Evolutionary conservation across 2,329 filamentous ascomycete species (phyloP).

Genomic region (Alternaria viburni): DNA sequence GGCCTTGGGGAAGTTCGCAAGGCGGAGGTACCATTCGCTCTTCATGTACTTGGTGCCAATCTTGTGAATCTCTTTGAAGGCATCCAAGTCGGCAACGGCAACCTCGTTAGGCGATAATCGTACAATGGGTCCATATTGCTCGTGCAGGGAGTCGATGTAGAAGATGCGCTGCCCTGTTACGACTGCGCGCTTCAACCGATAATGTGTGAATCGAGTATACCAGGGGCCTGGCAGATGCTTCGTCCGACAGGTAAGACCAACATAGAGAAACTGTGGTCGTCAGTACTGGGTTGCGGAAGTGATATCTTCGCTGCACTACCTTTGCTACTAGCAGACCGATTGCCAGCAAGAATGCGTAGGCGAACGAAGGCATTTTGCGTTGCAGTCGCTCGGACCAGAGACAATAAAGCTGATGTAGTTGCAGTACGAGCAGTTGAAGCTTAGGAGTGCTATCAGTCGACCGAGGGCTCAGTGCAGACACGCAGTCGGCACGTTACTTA

Average conservation of each 20-base stretch:
- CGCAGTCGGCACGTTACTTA: background rate
- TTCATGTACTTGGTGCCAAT: constrained; percentile 40
- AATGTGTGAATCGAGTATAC: constrained; percentile 43
- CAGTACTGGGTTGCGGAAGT: background rate
- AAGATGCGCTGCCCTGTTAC: constrained; percentile 48
- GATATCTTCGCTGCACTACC: background rate
- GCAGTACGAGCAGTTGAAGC: background rate
- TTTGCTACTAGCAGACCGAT: constrained; percentile 1
- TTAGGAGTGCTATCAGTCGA: background rate
- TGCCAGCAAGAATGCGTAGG: background rate
- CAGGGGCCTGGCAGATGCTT: constrained; percentile 38
- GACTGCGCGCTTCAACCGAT: constrained; percentile 47
- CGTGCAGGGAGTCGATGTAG: constrained; percentile 49
- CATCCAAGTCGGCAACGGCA: constrained; percentile 35
- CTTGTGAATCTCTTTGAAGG: constrained; percentile 39
- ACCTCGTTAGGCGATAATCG: constrained; percentile 41
- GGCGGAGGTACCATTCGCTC: constrained; percentile 32
- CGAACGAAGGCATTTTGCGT: background rate
- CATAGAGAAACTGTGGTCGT: constrained; percentile 23
- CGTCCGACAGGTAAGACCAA: constrained; percentile 35
- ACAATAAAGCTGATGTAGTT: background rate
- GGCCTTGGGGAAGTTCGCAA: constrained; percentile 33
- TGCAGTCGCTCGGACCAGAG: background rate
- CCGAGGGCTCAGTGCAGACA: background rate
- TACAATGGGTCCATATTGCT: constrained; percentile 40